Evolutionary conservation across 2,329 filamentous ascomycete species (phyloP).

Genomic region (Aspergillus pseudonomiae): DNA sequence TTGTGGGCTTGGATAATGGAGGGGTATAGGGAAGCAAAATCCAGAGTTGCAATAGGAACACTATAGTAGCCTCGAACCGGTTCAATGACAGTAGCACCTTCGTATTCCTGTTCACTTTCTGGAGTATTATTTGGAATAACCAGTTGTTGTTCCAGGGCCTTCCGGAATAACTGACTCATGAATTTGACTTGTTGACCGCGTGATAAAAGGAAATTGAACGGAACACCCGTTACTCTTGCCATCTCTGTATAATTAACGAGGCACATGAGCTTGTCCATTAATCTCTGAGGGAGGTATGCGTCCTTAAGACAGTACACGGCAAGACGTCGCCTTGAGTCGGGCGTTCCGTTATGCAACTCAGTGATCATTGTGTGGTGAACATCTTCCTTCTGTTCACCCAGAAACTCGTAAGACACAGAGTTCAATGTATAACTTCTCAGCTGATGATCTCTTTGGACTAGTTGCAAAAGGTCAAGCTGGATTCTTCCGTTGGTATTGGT

Average conservation of each 20-base stretch:
- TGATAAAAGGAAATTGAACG: constrained; percentile 90
- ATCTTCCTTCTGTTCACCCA: constrained; percentile 97
- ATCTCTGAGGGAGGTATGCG: constrained; percentile 87
- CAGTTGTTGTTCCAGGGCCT: constrained; percentile 87
- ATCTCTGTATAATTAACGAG: constrained; percentile 99
- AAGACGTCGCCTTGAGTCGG: constrained; percentile 85
- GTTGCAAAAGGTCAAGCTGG: constrained; percentile 90
- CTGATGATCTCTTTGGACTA: constrained; percentile 93
- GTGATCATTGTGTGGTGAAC: constrained; percentile 99
- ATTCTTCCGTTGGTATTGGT: constrained; percentile 94
- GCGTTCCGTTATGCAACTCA: constrained; percentile 93
- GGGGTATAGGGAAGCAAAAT: constrained; percentile 98
- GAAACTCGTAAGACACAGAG: constrained; percentile 90
- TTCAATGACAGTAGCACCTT: constrained; percentile 97
- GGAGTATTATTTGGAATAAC: constrained; percentile 85
- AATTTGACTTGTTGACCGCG: constrained; percentile 97
- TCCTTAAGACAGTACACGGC: constrained; percentile 98
- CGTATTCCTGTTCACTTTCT: constrained; percentile 85
- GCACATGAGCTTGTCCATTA: constrained; percentile 98
- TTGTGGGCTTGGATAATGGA: constrained; percentile 99
- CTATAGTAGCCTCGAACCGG: constrained; percentile 92
- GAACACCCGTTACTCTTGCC: constrained; percentile 98
- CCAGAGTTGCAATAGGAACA: constrained; percentile 91
- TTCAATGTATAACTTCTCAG: constrained; percentile 96
- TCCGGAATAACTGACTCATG: constrained; percentile 94